These are phyloP conservation scores for Farysia itapuensis DNA, from an alignment of 1,284 basidiomycete genomes.

Conservation along the genomic window DNA sequence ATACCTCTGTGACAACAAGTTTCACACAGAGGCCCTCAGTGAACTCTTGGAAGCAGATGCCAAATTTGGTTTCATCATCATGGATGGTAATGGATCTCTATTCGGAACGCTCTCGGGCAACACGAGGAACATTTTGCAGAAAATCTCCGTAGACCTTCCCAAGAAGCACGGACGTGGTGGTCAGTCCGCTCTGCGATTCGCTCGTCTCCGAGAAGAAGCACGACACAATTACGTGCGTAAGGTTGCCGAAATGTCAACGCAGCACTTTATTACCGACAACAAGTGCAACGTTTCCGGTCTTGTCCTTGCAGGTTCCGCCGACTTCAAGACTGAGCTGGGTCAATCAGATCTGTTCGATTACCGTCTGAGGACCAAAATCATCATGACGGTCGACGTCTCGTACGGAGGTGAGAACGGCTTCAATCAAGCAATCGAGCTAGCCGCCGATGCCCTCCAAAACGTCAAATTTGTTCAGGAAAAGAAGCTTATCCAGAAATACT, in stretches of 20 bases:
- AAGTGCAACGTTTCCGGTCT: constrained; percentile 97
- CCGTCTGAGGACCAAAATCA: constrained; percentile 78
- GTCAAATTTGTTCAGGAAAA: constrained; percentile 99
- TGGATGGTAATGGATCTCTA: constrained; percentile 96
- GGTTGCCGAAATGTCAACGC: constrained; percentile 92
- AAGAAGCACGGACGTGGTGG: constrained; percentile 99
- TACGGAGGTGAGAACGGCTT: constrained; percentile 99
- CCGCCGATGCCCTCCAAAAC: constrained; percentile 90
- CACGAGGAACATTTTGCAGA: constrained; percentile 94
- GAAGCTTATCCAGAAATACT: constrained; percentile 80
- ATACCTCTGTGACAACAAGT: constrained; percentile 99
- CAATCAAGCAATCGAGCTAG: constrained; percentile 96
- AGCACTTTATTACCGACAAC: constrained; percentile 97
- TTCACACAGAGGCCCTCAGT: constrained; percentile 95
- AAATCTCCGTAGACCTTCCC: constrained; percentile 97
- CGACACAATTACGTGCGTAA: constrained; percentile 99
- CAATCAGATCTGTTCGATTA: constrained; percentile 96
- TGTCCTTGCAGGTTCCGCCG: constrained; percentile 95
- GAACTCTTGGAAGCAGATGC: constrained; percentile 97
- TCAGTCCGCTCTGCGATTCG: constrained; percentile 99
- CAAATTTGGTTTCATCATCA: constrained; percentile 98
- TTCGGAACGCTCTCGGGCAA: constrained; percentile 96
- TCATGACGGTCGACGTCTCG: constrained; percentile 76
- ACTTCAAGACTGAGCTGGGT: constrained; percentile 97
- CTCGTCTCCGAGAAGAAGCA: constrained; percentile 97